Evolutionary conservation across 2,329 filamentous ascomycete species (phyloP).

Genomic region (Microthyrium microscopicum): DNA sequence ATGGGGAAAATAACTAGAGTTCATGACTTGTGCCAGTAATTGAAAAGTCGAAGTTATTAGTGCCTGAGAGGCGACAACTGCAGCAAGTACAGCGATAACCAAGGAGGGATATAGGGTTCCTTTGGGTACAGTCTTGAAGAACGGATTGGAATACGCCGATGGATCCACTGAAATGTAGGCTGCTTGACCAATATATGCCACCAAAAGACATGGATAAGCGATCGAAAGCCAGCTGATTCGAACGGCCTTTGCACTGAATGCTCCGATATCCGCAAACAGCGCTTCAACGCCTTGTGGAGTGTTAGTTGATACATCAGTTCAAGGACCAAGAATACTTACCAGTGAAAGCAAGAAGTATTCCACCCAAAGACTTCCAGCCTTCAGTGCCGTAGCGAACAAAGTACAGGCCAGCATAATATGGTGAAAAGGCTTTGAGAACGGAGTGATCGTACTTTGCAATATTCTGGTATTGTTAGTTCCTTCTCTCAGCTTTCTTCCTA

Average conservation of each 20-base stretch:
- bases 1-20: constrained; percentile 56
- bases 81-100: constrained; percentile 51
- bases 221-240: constrained; percentile 57
- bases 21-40: constrained; percentile 55
- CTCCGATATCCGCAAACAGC: constrained; percentile 61
- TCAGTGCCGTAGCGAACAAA: constrained; percentile 40
- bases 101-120: constrained; percentile 53
- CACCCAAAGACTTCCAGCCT: constrained; percentile 46
- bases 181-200: constrained; percentile 57
- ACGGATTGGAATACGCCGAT: constrained; percentile 52
- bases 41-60: constrained; percentile 65
- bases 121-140: constrained; percentile 53
- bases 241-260: constrained; percentile 50
- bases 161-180: constrained; percentile 48
- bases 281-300: constrained; percentile 59
- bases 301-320: not conserved
- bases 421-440: constrained; percentile 36
- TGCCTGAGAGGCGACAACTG: constrained; percentile 61
- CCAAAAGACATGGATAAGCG: constrained; percentile 48
- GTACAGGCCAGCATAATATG: constrained; percentile 43
- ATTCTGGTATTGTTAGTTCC: constrained; percentile 17
- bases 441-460: constrained; percentile 28
- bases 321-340: constrained; percentile 25
- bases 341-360: constrained; percentile 58
- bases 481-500: constrained; percentile 15